Conservation (phyloP, 2,329 filamentous ascomycete genomes). For the Metarhizium rileyi region DNA sequence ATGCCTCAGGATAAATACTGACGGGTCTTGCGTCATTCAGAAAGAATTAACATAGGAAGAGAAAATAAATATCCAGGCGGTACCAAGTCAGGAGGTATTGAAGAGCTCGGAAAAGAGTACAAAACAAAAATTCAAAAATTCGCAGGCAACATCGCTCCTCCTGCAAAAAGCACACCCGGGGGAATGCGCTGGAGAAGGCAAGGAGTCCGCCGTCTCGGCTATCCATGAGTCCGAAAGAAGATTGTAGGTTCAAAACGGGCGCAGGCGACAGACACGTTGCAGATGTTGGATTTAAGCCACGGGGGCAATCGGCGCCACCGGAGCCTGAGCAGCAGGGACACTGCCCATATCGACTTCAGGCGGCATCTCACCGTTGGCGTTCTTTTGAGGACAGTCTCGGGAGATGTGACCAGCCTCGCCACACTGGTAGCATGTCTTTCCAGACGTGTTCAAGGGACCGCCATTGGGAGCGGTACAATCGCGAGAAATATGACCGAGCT, state of each 20-base stretch:
- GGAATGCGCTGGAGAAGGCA: not conserved
- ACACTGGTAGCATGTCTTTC: slow-evolving; percentile 98
- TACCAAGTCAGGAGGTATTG: not conserved
- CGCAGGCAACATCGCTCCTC: not conserved
- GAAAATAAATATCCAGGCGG: slow-evolving; percentile 15
- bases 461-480: slow-evolving; percentile 97
- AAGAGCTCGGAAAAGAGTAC: not conserved
- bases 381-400: slow-evolving; percentile 80
- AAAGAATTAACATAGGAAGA: slow-evolving; percentile 20
- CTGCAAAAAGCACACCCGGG: not conserved
- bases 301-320: slow-evolving; percentile 35
- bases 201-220: slow-evolving; percentile 5
- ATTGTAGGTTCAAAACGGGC: not conserved
- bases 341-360: slow-evolving; percentile 33
- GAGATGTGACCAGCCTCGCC: slow-evolving; percentile 94
- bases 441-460: slow-evolving; percentile 86
- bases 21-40: slow-evolving; percentile 16
- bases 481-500: slow-evolving; percentile 83
- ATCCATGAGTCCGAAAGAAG: not conserved
- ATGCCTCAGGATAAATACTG: slow-evolving; percentile 13
- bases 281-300: slow-evolving; percentile 23
- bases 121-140: not conserved
- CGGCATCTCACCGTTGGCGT: slow-evolving; percentile 38
- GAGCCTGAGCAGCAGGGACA: slow-evolving; percentile 26
- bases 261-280: slow-evolving; percentile 8